phyloP scores from a whole-genome alignment of 176 grass and related monocot species.

The Puya raimondii region DNA sequence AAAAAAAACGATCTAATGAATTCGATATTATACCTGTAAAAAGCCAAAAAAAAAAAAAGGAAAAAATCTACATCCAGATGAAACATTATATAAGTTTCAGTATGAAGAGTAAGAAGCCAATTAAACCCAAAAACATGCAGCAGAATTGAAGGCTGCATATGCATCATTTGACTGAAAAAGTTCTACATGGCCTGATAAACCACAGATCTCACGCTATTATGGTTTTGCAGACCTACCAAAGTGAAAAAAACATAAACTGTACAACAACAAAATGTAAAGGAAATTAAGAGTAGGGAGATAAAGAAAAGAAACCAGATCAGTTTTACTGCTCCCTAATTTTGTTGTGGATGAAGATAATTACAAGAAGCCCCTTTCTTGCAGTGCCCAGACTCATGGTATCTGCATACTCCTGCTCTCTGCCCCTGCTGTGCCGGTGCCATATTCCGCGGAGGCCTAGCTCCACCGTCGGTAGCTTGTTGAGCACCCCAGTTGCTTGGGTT shows the following conservation, averaged over 20 bases:
- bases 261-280: not conserved
- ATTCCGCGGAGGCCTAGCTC: not conserved
- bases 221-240: constrained; percentile 6
- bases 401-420: constrained; percentile 21
- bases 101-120: not conserved
- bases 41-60: not conserved
- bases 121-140: not conserved
- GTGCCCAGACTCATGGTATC: constrained; percentile 15
- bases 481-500: constrained; percentile 32
- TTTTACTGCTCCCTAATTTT: constrained; percentile 19
- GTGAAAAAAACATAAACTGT: constrained; percentile 20
- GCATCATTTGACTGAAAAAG: not conserved
- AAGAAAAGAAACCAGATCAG: constrained; percentile 11
- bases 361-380: constrained; percentile 33
- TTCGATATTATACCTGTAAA: not conserved
- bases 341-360: constrained; percentile 29
- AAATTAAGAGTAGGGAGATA: constrained; percentile 1
- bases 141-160: not conserved
- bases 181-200: not conserved
- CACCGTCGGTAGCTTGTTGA: constrained; percentile 30
- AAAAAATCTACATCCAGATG: not conserved
- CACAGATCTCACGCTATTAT: not conserved
- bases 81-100: not conserved
- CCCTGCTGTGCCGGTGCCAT: constrained; percentile 7
- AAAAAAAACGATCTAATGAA: not conserved